Evolutionary conservation across 2,329 filamentous ascomycete genomes (phyloP), one percentile per base, ranked within the genome.

Genomic region (Colletotrichum sp.): DNA sequence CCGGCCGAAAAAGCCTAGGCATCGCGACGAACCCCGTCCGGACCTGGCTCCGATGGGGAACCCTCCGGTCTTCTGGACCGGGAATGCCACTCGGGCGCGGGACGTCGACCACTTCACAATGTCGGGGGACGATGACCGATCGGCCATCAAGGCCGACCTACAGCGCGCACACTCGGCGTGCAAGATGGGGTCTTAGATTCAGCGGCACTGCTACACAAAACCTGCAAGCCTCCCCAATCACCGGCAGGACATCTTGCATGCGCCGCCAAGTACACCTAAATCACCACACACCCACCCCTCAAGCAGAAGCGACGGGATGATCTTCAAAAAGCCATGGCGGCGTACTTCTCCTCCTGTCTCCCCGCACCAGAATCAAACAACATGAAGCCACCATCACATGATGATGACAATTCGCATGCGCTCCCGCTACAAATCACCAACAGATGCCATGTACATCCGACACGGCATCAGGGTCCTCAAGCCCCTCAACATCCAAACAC

Each of bases 301-400:
- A n/a, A 21, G 18, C 30, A 24, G 28, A 21, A 21, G 18, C 30
- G 10, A 36, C 30, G n/a, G 28, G 59, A 62, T n/a, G 30, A 28
- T 18, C 30, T 21, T 15, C 16, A 4, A 62, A 62, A 4, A 15
- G 13, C 59, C 30, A 13, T 30, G 32, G 4, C 30, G 28, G 30
- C 32, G 15, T 52, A 21, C 44, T 13, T 52, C 44, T 52, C 44
- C n/a, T 49, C 9, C 9, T n/a, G 5, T 6, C 44, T 52, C n/a
- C 30, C 59, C 18, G 59, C 59, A 36, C 30, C 18, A 62, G 13
- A 32, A 8, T 30, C n/a, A 62, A 32, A 30, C 30, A 62, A 62
- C 59, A 62, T 36, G 26, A 24, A 62, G 59, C 59, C 59, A 62
- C 30, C 59, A 36, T 34, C 59, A 62, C 32, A 32, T 62, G 59